Percentiles rank a stretch among this genome's conserved stretches.
Evolutionary conservation across 1,284 basidiomycete species (phyloP).

Genomic region (Tetrapyrgos nigripes): DNA sequence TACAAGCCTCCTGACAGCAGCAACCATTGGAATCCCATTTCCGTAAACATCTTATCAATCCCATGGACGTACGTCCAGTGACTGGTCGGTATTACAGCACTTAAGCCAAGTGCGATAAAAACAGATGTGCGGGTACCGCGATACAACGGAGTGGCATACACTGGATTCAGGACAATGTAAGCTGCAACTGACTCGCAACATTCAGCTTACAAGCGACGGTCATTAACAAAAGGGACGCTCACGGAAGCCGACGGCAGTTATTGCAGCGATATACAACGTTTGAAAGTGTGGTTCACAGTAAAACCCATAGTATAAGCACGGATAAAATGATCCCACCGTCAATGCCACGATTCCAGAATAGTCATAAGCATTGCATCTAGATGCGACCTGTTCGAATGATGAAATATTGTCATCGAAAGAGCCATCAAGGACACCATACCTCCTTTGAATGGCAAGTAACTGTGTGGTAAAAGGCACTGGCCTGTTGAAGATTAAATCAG

Average conservation of each 20-base stretch:
- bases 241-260: slow-evolving; percentile 69
- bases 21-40: slow-evolving; percentile 77
- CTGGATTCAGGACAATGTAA: slow-evolving; percentile 81
- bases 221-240: slow-evolving; percentile 38
- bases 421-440: no score
- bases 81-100: slow-evolving; percentile 72
- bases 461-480: slow-evolving; percentile 83
- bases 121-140: slow-evolving; percentile 80
- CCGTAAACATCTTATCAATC: slow-evolving; percentile 54
- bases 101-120: slow-evolving; percentile 84
- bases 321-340: slow-evolving; percentile 86
- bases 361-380: slow-evolving; percentile 68
- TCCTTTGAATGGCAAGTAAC: slow-evolving; percentile 76
- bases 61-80: slow-evolving; percentile 73
- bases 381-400: slow-evolving; percentile 45
- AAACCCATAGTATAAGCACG: slow-evolving; percentile 77
- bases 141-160: slow-evolving; percentile 79
- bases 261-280: slow-evolving; percentile 57
- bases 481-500: no score
- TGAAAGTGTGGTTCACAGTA: slow-evolving; percentile 65
- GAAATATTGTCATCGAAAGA: slow-evolving; percentile 31
- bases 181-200: slow-evolving; percentile 56
- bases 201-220: slow-evolving; percentile 13
- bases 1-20: slow-evolving; percentile 73
- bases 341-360: slow-evolving; percentile 72